These are phyloP conservation scores for Hypoxylon cercidicola DNA, from an alignment of 495 filamentous ascomycete species.

Conservation along the genomic window DNA sequence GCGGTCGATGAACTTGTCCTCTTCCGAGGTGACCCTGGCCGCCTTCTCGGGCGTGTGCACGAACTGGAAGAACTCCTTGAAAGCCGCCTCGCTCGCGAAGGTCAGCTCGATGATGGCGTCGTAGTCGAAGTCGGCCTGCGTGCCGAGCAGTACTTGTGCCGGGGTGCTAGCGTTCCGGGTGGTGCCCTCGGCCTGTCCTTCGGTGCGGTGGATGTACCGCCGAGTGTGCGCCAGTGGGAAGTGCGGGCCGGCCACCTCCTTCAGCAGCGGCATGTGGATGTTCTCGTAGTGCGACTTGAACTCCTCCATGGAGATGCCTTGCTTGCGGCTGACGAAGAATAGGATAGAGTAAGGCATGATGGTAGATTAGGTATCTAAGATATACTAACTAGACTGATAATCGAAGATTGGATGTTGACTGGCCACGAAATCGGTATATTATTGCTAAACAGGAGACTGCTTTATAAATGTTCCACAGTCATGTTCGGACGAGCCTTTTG, in stretches of 20 bases:
- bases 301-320: conserved; percentile 41
- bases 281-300: conserved; percentile 50
- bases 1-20: conserved; percentile 52
- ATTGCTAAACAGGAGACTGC: neutral
- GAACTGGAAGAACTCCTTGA: conserved; percentile 43
- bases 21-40: conserved; percentile 37
- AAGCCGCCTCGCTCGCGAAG: conserved; percentile 48
- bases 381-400: neutral
- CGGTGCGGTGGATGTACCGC: conserved; percentile 45
- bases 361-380: neutral
- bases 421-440: neutral
- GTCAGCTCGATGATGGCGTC: conserved; percentile 52
- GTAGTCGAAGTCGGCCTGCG: conserved; percentile 52
- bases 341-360: conserved; percentile 37
- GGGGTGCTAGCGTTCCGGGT: conserved; percentile 30
- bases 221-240: conserved; percentile 45
- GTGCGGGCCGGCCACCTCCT: conserved; percentile 38
- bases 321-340: conserved; percentile 46
- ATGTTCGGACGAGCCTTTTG: neutral
- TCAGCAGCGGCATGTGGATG: conserved; percentile 47
- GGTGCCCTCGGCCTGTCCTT: conserved; percentile 15
- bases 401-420: neutral
- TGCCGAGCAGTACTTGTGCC: conserved; percentile 48
- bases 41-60: conserved; percentile 36
- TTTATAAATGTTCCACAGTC: conserved; percentile 3